These are phyloP conservation scores for Candida tunisiensis DNA, from an alignment of 1,139 yeast genomes.

Conservation along the genomic window DNA sequence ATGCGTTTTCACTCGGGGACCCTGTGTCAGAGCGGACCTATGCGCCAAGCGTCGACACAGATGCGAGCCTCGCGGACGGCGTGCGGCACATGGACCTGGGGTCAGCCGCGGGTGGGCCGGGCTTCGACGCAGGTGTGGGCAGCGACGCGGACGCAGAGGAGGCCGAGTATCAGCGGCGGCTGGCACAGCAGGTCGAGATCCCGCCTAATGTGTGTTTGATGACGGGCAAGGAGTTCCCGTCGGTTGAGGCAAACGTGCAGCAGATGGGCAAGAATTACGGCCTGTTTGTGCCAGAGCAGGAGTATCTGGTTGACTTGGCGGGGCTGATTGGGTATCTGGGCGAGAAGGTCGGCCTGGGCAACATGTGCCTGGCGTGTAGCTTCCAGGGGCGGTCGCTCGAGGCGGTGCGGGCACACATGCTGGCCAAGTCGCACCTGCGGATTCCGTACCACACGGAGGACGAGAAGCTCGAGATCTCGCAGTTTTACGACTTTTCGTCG, in stretches of 20 bases:
- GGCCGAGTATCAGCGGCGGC: slow-evolving; percentile 15
- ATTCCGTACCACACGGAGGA: slow-evolving; percentile 78
- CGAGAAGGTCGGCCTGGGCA: slow-evolving; percentile 74
- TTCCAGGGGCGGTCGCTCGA: slow-evolving; percentile 74
- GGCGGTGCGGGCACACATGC: slow-evolving; percentile 84
- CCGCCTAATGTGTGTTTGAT: slow-evolving; percentile 66
- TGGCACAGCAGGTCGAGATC: slow-evolving; percentile 43
- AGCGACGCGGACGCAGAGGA: slow-evolving; percentile 15
- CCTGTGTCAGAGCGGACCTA: too few relatives aligned
- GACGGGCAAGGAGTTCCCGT: slow-evolving; percentile 35
- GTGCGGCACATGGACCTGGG: slow-evolving; percentile 8
- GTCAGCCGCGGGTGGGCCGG: too few relatives aligned
- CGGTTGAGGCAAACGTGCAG: slow-evolving; percentile 46
- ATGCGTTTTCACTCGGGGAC: too few relatives aligned
- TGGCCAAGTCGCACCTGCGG: slow-evolving; percentile 69
- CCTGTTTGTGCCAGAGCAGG: slow-evolving; percentile 68
- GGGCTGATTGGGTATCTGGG: slow-evolving; percentile 66
- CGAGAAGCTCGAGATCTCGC: slow-evolving; percentile 65
- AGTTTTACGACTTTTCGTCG: slow-evolving; percentile 65
- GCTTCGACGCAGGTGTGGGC: too few relatives aligned
- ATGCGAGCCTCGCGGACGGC: too few relatives aligned
- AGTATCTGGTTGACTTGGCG: slow-evolving; percentile 45
- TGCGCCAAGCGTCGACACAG: too few relatives aligned
- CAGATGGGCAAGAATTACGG: slow-evolving; percentile 77
- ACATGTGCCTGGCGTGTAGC: slow-evolving; percentile 66